A percentile compares a stretch with the other conserved stretches of the same genome.
Evolutionary conservation across 2,329 filamentous ascomycete species (phyloP).

Genomic region (Monilinia fructicola): DNA sequence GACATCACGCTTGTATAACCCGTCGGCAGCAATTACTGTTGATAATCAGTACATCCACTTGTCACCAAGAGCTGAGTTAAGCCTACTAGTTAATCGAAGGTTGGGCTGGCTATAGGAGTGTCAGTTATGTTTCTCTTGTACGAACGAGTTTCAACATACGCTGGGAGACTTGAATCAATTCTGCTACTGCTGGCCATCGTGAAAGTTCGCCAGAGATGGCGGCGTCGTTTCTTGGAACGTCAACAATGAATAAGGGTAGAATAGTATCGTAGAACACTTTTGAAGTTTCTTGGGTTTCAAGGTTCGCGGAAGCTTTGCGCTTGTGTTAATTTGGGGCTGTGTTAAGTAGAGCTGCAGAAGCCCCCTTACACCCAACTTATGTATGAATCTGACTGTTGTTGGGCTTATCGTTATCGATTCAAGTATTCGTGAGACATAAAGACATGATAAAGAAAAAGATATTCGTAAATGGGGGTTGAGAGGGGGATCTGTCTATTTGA

Average conservation of each 20-base stretch:
- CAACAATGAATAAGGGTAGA: conserved; percentile 32
- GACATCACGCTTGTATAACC: conserved; percentile 98
- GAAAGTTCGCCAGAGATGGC: conserved; percentile 39
- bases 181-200: conserved; percentile 48
- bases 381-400: conserved; percentile 10
- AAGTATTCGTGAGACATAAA: conserved; percentile 18
- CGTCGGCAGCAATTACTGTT: conserved; percentile 95
- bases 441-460: conserved; percentile 19
- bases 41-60: conserved; percentile 41
- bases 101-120: conserved; percentile 67
- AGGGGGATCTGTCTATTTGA: conserved; percentile 17
- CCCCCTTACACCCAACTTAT: conserved; percentile 15
- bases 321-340: conserved; percentile 24
- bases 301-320: conserved; percentile 25
- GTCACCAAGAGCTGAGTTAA: conserved; percentile 11
- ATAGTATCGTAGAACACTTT: conserved; percentile 23
- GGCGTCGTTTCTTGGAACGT: conserved; percentile 39
- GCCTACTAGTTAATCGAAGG: conserved; percentile 87
- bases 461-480: conserved; percentile 12
- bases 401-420: conserved; percentile 20
- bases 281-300: conserved; percentile 21
- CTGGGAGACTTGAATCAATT: conserved; percentile 61
- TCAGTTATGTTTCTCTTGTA: conserved; percentile 31
- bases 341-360: conserved; percentile 20
- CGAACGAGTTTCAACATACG: conserved; percentile 51